Percentiles rank a stretch among this genome's conserved stretches.
phyloP scores from a whole-genome alignment of 495 filamentous ascomycete species.

The Hyaloscypha finlandica region DNA sequence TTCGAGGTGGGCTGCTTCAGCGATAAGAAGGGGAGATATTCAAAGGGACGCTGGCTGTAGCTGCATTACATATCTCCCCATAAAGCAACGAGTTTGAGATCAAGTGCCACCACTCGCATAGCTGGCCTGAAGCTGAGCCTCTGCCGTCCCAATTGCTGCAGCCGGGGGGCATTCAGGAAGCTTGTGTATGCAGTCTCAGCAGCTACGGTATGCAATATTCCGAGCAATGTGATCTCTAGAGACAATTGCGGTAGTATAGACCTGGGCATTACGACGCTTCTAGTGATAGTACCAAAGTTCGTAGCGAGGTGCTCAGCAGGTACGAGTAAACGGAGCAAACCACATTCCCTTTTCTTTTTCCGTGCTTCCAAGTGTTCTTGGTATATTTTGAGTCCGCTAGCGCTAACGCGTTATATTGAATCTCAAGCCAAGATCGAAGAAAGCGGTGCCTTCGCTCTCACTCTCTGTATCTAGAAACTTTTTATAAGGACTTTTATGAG shows the following conservation, averaged over 20 bases:
- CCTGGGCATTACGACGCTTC: no score
- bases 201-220: not conserved
- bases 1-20: no score
- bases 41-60: not conserved
- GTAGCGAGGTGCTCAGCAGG: not conserved
- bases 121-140: not conserved
- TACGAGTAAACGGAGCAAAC: not conserved
- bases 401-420: no score
- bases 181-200: not conserved
- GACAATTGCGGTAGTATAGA: not conserved
- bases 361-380: no score
- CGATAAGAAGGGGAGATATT: no score
- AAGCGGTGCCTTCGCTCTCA: no score
- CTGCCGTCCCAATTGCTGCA: not conserved
- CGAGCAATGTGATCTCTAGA: not conserved
- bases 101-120: not conserved
- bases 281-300: no score
- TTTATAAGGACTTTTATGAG: no score
- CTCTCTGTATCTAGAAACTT: no score
- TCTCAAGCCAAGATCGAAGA: no score
- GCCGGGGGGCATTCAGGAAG: not conserved
- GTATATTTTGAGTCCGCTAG: no score
- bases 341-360: no score
- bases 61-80: not conserved
- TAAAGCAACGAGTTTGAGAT: not conserved